A percentile compares a stretch with the other conserved stretches of the same genome.
These are phyloP conservation scores for Sclerotinia glacialis DNA, from an alignment of 2,329 filamentous ascomycete species.

Conservation along the genomic window DNA sequence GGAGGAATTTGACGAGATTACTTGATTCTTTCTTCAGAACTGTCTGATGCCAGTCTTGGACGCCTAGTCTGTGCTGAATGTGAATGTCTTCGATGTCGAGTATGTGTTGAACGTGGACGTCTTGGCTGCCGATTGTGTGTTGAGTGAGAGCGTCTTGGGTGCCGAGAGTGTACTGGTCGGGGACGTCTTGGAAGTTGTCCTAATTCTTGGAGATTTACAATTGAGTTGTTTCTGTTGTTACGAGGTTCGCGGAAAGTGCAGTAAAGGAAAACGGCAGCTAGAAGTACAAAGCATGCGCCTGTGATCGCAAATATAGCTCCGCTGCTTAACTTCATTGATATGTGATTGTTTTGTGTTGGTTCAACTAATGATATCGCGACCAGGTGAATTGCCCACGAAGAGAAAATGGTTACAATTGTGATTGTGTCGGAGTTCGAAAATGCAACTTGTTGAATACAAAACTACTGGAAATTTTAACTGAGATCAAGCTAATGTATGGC, in stretches of 20 bases:
- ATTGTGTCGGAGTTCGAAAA: not conserved
- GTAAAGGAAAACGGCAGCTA: not conserved
- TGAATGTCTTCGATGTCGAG: not conserved
- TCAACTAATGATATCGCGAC: not conserved
- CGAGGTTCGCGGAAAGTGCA: not conserved
- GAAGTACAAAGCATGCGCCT: slow-evolving; percentile 4
- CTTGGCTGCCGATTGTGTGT: not conserved
- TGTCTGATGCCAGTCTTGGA: not conserved
- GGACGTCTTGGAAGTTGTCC: not conserved
- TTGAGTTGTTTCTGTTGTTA: not conserved
- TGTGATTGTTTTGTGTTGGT: not conserved
- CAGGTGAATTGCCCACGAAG: not conserved
- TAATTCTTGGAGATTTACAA: not conserved
- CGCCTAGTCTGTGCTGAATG: not conserved
- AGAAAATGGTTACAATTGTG: not conserved
- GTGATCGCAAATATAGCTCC: not conserved
- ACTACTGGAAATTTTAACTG: not conserved
- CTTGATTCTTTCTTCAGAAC: not conserved
- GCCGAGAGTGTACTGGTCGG: not conserved
- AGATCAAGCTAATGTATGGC: not conserved
- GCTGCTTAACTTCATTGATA: not conserved
- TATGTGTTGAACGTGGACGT: not conserved
- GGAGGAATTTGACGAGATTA: not conserved
- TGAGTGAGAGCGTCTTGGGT: not conserved
- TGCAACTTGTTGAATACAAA: not conserved